Percentiles rank a stretch among this genome's conserved stretches.
Conservation (phyloP, 371 early-diverging fungal species). For the Nematocida sp. region DNA sequence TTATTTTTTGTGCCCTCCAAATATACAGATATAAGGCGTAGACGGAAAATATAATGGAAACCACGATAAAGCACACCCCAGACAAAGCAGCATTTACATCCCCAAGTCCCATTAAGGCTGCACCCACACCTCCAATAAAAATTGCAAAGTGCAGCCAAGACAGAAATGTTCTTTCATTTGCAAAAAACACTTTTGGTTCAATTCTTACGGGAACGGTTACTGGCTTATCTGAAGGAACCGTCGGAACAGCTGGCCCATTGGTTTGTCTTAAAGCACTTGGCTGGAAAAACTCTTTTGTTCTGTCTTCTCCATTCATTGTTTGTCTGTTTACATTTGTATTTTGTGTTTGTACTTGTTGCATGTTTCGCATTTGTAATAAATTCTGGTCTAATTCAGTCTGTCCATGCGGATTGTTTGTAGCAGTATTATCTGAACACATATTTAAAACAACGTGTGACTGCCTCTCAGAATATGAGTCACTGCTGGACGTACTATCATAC, state of each 20-base stretch:
- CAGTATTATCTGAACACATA: background rate
- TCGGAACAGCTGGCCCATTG: conserved; percentile 35
- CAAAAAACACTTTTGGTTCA: conserved; percentile 98
- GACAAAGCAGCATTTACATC: conserved; percentile 60
- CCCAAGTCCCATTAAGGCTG: conserved; percentile 71
- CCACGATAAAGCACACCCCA: conserved; percentile 75
- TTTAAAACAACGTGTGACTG: background rate
- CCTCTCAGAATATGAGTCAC: background rate
- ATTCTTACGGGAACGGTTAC: conserved; percentile 74
- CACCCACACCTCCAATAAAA: conserved; percentile 72
- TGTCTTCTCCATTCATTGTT: conserved; percentile 53
- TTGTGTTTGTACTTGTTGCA: conserved; percentile 26
- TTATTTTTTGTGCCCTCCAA: conserved; percentile 78
- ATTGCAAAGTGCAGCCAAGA: conserved; percentile 78
- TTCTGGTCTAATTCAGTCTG: background rate
- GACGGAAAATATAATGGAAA: conserved; percentile 78
- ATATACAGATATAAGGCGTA: conserved; percentile 84
- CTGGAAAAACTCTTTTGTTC: conserved; percentile 28
- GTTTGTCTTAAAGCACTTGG: conserved; percentile 4
- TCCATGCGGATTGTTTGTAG: background rate
- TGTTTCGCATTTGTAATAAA: conserved; percentile 4
- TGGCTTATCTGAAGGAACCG: conserved; percentile 44
- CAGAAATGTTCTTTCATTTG: conserved; percentile 96
- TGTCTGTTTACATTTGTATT: conserved; percentile 48
- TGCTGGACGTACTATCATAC: background rate